A percentile compares a stretch with the other conserved stretches of the same genome.
These are phyloP conservation scores for Avena eriantha DNA, from an alignment of 176 grass and related monocot genomes.

Conservation along the genomic window DNA sequence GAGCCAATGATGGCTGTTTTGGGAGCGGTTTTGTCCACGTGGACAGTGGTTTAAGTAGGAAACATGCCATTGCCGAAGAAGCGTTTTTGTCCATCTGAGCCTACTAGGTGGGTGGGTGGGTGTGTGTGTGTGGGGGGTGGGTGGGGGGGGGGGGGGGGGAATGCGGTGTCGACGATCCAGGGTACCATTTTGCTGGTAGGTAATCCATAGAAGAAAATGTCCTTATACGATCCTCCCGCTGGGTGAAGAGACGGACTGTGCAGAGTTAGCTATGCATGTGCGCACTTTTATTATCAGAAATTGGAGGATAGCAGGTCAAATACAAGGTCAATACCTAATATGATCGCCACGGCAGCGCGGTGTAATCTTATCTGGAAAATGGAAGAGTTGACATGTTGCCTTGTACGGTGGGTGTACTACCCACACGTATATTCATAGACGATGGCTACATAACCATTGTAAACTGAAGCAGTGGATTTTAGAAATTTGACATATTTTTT, in stretches of 20 bases:
- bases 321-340: background rate
- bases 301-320: background rate
- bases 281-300: background rate
- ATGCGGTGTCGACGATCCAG: too few relatives aligned
- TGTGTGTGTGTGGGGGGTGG: too few relatives aligned
- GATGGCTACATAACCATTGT: background rate
- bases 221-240: background rate
- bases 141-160: too few relatives aligned
- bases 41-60: too few relatives aligned
- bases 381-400: background rate
- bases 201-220: background rate
- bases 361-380: conserved; percentile 37
- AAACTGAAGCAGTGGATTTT: background rate
- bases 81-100: too few relatives aligned
- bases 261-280: conserved; percentile 17
- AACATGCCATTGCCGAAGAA: too few relatives aligned
- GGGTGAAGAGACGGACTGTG: background rate
- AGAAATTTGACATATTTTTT: background rate
- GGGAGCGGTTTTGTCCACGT: too few relatives aligned
- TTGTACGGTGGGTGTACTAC: background rate
- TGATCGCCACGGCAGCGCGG: background rate
- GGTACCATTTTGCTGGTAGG: background rate
- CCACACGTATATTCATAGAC: background rate
- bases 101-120: too few relatives aligned
- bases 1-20: too few relatives aligned